Conservation (phyloP, 352 stramenopile species). For the Phytophthora constricta region DNA sequence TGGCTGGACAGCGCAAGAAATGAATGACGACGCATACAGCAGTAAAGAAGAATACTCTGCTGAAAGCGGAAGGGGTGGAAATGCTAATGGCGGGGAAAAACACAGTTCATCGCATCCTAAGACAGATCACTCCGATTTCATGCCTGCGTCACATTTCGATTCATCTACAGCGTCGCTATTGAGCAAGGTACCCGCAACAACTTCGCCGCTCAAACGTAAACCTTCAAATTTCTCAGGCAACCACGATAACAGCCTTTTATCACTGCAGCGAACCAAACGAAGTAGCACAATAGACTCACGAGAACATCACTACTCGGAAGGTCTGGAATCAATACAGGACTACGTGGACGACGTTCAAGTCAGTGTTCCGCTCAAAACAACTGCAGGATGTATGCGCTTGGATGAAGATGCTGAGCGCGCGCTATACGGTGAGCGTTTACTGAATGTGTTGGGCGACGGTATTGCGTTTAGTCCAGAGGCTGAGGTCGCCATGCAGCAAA, state of each 20-base stretch:
- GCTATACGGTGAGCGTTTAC: constrained; percentile 45
- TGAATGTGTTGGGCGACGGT: constrained; percentile 46
- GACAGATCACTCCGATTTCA: no score
- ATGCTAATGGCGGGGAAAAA: no score
- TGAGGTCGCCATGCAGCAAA: constrained; percentile 55
- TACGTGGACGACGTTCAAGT: constrained; percentile 4
- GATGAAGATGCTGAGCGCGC: constrained; percentile 48
- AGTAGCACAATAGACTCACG: not conserved
- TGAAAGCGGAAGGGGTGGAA: not conserved
- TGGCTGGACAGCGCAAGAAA: constrained; percentile 11
- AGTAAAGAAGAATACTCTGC: constrained; percentile 1
- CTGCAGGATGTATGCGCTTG: constrained; percentile 19
- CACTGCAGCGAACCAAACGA: constrained; percentile 3
- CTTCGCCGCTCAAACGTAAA: not conserved
- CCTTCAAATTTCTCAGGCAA: constrained; percentile 6
- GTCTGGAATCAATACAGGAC: constrained; percentile 22
- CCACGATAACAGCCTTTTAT: constrained; percentile 9
- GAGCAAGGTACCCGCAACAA: not conserved
- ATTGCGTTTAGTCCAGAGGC: constrained; percentile 61
- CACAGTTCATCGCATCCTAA: no score
- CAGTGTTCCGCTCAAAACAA: constrained; percentile 2
- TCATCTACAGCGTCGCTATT: no score
- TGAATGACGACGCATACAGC: constrained; percentile 21
- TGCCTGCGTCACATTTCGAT: no score
- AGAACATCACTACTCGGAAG: constrained; percentile 6